Evolutionary conservation across 257 asterid genomes (phyloP), one percentile per base, ranked within the genome.

Genomic region (Solanum corneliomulleri): DNA sequence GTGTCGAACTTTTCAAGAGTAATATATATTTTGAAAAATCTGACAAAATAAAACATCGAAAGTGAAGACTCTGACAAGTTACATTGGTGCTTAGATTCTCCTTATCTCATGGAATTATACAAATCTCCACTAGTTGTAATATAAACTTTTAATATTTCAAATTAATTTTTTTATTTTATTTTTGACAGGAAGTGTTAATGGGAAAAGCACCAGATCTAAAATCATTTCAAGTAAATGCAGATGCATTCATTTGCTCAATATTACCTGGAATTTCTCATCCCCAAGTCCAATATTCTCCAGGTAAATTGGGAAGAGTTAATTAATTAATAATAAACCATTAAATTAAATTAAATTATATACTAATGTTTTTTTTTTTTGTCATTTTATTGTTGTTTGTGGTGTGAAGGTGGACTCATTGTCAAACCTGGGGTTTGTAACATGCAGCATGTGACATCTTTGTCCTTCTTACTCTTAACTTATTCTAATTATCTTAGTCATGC

Each of bases 371-470:
- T 16, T 33, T 7, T 8, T 20, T 42, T 71, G 37, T 88, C 70
- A 33, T 58, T 85, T 71, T 47, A 18, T 21, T 71, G 75, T 33
- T 82, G 35, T 60, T 60, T 23, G 31, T 62, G 29, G 29, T 52
- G 23, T 29, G 85, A 64, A 91, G 92, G 92, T 86, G 99, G 98
- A 45, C 89, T 96, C 88, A 94, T 96, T 7, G 92, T 92, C 92
- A 96, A 96, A 89, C 93, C 94, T 85, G 98, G 98, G 75, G 95
- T 93, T n/a, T 92, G 98, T 86, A 96, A 96, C 95, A 96, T 96
- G 99, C 99, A 96, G 89, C 97, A 94, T 89, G 99, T 96, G 80
- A 96, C 99, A 44, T 96, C 98, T 85, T 91, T 96, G 60, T 96
- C 98, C 6, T 96, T 95, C 87, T 93, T 96, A 86, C 90, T 96